Base-by-base conservation (phyloP, 495 filamentous ascomycete genomes). In the Xylaria scruposa region DNA sequence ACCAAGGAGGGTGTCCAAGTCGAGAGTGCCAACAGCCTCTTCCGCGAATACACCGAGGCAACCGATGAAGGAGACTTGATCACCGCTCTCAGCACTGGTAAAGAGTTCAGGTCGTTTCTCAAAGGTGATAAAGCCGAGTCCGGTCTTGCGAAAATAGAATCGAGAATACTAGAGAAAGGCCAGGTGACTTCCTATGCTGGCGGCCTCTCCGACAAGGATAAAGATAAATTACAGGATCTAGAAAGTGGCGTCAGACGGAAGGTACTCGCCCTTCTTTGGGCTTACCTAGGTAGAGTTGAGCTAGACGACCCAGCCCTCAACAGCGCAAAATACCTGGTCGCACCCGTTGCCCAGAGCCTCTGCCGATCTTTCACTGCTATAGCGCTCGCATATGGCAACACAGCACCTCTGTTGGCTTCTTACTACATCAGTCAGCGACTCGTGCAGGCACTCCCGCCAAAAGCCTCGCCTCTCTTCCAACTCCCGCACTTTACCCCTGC, bases 1-100 rank as follows among this genome's bases (percentile, higher is more conserved):
- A 98, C 96, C 24, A 96, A 93, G 81, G 96, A 99, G 82, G 91
- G 91, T 73, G 92, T 98, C 40, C 86, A 97, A 47, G 90, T 97
- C 68, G 93, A 94, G 74, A 98, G 92, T 79, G 94, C 96, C 68
- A 96, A 96, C 75, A 93, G 93, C 68, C 89, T 99, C 49, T 98
- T 99, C 87, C 90, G 90, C 69, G 94, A 96, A 78, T 98, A 96
- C 83, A 88, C 93, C 68, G 94, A 97, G 36, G 85, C 89, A 70
- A 92, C 94, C 72, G 87, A 91, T 59, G 91, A 93, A 72, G 91
- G 92, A 67, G 94, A 91, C 49, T 89, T 97, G 64, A 83, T 98
- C 60, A 87, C 85, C 19, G 92, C 92, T 61, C 82, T 98, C 61
- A 97, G 93, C 78, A 89, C 87, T 33, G 96, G 94, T 33, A 88